These are phyloP conservation scores for Phaeosphaeriaceae sp. DNA, from an alignment of 2,329 filamentous ascomycete species.

Conservation along the genomic window DNA sequence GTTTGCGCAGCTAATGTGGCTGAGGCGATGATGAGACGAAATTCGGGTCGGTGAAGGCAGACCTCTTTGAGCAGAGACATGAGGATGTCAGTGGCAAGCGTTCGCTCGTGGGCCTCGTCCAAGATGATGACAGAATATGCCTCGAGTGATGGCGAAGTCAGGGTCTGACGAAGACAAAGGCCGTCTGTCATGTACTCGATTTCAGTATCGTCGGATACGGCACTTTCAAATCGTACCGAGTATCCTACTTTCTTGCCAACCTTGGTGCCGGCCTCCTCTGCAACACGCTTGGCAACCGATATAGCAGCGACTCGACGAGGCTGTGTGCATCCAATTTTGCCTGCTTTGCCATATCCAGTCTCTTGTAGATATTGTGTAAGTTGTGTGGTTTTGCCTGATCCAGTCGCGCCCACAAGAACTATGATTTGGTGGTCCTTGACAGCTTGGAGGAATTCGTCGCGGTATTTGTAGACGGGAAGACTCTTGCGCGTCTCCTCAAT, in stretches of 20 bases:
- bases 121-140: slow-evolving; percentile 92
- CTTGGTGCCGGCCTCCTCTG: slow-evolving; percentile 90
- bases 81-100: slow-evolving; percentile 87
- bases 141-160: slow-evolving; percentile 84
- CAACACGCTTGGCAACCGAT: slow-evolving; percentile 95
- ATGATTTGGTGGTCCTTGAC: slow-evolving; percentile 85
- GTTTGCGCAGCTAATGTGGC: slow-evolving; percentile 95
- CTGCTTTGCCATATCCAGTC: slow-evolving; percentile 61
- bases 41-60: slow-evolving; percentile 78
- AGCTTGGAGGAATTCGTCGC: slow-evolving; percentile 85
- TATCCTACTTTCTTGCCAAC: slow-evolving; percentile 94
- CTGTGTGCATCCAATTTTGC: slow-evolving; percentile 89
- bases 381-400: slow-evolving; percentile 95
- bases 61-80: slow-evolving; percentile 90
- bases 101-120: slow-evolving; percentile 96
- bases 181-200: slow-evolving; percentile 98
- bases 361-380: slow-evolving; percentile 93
- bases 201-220: slow-evolving; percentile 82
- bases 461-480: slow-evolving; percentile 87
- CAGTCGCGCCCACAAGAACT: slow-evolving; percentile 93
- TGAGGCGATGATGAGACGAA: slow-evolving; percentile 90
- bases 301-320: slow-evolving; percentile 95
- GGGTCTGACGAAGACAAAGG: slow-evolving; percentile 87
- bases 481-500: slow-evolving; percentile 93
- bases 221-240: slow-evolving; percentile 92